phyloP scores from a whole-genome alignment of 2,329 filamentous ascomycete species.

The Tolypocladium tropicale region DNA sequence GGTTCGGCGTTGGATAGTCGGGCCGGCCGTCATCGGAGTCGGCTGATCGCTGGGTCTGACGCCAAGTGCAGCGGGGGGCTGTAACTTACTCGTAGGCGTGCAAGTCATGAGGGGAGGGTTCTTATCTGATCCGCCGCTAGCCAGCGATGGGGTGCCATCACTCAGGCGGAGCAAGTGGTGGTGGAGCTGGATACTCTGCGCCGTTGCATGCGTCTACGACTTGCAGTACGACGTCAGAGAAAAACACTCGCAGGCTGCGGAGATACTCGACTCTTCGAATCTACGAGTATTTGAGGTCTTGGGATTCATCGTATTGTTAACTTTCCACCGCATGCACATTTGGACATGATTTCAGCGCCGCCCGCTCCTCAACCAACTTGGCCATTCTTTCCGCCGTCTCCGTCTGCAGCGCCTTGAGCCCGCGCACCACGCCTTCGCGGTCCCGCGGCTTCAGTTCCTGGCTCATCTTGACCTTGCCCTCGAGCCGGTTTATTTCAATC shows the following conservation, averaged over 20 bases:
- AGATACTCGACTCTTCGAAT: neutral
- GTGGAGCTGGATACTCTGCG: neutral
- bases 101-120: neutral
- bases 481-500: constrained; percentile 41
- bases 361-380: constrained; percentile 17
- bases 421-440: constrained; percentile 43
- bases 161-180: neutral
- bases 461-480: constrained; percentile 57
- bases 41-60: neutral
- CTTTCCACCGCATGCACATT: neutral
- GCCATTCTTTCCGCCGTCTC: constrained; percentile 20
- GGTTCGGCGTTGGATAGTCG: neutral
- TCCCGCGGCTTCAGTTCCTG: constrained; percentile 46
- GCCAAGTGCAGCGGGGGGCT: neutral
- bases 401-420: constrained; percentile 32
- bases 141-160: neutral
- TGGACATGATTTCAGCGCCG: constrained; percentile 11
- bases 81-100: too few species aligned
- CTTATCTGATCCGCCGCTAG: neutral
- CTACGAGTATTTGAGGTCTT: neutral
- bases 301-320: neutral
- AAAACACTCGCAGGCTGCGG: neutral
- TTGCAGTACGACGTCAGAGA: neutral
- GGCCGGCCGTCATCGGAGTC: neutral
- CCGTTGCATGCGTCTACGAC: neutral